phyloP scores from a whole-genome alignment of 1,139 yeast species.

The Suhomyces atakaporum region DNA sequence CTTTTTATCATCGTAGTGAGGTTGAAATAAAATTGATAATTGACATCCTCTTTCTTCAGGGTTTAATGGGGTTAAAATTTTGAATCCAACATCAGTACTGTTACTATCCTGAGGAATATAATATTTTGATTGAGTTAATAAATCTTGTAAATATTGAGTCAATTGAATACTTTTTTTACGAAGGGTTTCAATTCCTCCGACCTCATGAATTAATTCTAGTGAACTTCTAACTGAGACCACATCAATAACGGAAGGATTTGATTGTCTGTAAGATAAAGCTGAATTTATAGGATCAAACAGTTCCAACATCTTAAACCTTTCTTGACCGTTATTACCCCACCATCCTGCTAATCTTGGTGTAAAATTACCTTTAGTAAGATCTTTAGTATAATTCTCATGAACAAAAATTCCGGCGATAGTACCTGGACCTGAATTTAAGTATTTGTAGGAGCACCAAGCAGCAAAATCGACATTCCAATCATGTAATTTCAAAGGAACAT shows the following conservation, averaged over 20 bases:
- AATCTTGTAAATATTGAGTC: slow-evolving; percentile 57
- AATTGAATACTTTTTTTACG: slow-evolving; percentile 58
- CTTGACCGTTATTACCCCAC: slow-evolving; percentile 86
- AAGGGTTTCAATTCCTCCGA: slow-evolving; percentile 64
- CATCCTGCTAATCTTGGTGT: slow-evolving; percentile 86
- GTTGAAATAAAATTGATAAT: slow-evolving; percentile 68
- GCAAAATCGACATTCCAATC: slow-evolving; percentile 94
- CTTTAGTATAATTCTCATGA: slow-evolving; percentile 51
- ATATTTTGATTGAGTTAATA: slow-evolving; percentile 46
- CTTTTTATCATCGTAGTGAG: slow-evolving; percentile 38
- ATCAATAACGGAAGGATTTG: slow-evolving; percentile 89
- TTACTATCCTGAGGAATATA: slow-evolving; percentile 37
- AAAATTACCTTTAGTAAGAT: slow-evolving; percentile 33
- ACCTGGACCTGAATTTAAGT: slow-evolving; percentile 91
- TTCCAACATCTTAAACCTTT: slow-evolving; percentile 80
- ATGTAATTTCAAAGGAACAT: slow-evolving; percentile 73
- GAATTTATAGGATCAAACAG: slow-evolving; percentile 76
- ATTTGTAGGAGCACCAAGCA: slow-evolving; percentile 91
- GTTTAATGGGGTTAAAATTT: slow-evolving; percentile 70
- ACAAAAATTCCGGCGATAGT: slow-evolving; percentile 84
- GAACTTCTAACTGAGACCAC: slow-evolving; percentile 72
- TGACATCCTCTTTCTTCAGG: slow-evolving; percentile 74
- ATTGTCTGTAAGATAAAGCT: slow-evolving; percentile 85
- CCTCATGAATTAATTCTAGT: slow-evolving; percentile 57
- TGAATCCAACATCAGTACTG: slow-evolving; percentile 46